phyloP scores from a whole-genome alignment of 352 stramenopile species.

The Phytophthora tentaculata region DNA sequence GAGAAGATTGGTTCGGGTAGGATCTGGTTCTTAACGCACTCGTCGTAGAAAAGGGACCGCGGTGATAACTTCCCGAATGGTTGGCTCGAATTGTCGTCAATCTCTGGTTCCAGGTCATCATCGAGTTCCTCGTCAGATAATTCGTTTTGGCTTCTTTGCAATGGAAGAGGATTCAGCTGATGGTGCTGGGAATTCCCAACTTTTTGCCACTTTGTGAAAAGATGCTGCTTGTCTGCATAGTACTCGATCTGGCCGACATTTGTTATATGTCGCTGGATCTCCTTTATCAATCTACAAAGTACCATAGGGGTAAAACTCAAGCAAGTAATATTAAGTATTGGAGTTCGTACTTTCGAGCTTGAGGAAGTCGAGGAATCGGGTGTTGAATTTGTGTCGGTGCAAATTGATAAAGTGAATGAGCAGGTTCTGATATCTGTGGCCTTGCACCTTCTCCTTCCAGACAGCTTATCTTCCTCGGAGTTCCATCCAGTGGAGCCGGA shows the following conservation, averaged over 20 bases:
- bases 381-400: constrained; percentile 42
- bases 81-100: constrained; percentile 23
- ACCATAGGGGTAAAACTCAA: not conserved
- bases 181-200: constrained; percentile 65
- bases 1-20: constrained; percentile 77
- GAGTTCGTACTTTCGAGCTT: constrained; percentile 62
- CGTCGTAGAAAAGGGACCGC: constrained; percentile 71
- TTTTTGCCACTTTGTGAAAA: constrained; percentile 83
- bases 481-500: not conserved
- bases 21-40: constrained; percentile 64
- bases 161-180: constrained; percentile 26
- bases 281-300: constrained; percentile 57
- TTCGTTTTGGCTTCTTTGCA: not conserved
- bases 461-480: not conserved
- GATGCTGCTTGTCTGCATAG: constrained; percentile 71
- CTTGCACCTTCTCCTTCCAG: not conserved
- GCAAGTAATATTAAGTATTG: too few species aligned
- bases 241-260: constrained; percentile 67
- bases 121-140: constrained; percentile 1
- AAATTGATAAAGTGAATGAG: constrained; percentile 35
- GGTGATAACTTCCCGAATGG: constrained; percentile 54
- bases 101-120: constrained; percentile 2
- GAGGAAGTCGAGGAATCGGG: constrained; percentile 58
- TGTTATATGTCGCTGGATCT: constrained; percentile 64
- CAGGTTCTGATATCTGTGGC: not conserved